Evolutionary conservation across 306 rosid genomes (phyloP).

Genomic region (Luffa aegyptiaca): DNA sequence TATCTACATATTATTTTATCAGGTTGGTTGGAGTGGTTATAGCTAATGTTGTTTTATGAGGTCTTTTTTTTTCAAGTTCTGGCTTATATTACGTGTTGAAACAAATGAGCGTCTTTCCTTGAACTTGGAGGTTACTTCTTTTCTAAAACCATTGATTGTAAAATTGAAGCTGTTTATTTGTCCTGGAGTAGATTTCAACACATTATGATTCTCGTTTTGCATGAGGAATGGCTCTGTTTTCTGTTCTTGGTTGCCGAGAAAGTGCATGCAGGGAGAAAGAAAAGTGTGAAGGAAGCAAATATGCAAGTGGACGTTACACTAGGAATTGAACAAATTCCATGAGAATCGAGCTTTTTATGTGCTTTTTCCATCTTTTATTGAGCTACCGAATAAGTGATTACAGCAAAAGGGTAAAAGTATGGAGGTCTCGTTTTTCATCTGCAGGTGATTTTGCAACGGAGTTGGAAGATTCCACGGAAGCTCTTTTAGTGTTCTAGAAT

Average conservation of each 20-base stretch:
- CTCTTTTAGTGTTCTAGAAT: neutral
- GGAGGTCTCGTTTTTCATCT: neutral
- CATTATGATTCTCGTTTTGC: neutral
- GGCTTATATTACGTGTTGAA: constrained; percentile 27
- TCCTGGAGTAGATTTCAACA: neutral
- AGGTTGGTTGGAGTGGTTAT: constrained; percentile 49
- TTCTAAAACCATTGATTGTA: constrained; percentile 3
- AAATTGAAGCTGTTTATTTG: neutral
- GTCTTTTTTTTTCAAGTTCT: neutral
- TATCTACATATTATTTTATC: constrained; percentile 12
- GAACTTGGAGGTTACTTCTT: constrained; percentile 25
- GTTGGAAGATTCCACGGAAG: neutral
- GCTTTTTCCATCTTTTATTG: neutral
- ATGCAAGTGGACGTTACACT: neutral
- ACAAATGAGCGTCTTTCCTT: constrained; percentile 23
- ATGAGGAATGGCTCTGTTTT: neutral
- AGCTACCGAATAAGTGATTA: neutral
- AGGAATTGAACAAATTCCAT: neutral
- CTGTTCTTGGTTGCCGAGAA: constrained; percentile 25
- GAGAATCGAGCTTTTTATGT: neutral
- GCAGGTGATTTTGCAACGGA: neutral
- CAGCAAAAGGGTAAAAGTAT: neutral
- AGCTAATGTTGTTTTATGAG: constrained; percentile 13
- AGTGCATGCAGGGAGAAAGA: constrained; percentile 10
- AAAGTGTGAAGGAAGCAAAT: neutral